A percentile compares a stretch with the other conserved stretches of the same genome.
Conservation (phyloP, 2,329 filamentous ascomycete species). For the Hymenoscyphus fraxineus region DNA sequence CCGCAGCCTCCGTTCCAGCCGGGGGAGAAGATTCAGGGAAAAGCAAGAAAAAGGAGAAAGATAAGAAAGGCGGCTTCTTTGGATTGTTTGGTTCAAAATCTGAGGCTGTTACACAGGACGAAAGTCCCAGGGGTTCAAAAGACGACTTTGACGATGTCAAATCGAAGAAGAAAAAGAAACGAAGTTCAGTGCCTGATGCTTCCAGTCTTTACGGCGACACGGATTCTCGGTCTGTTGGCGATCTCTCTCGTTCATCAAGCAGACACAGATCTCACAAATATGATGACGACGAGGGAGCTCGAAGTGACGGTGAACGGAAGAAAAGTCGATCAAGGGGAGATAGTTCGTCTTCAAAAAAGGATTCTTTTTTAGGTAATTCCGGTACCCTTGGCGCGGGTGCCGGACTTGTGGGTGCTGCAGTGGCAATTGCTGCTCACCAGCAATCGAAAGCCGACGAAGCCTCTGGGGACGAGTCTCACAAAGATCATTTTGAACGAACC, state of each 20-base stretch:
- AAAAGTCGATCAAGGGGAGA: conserved; percentile 29
- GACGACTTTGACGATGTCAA: conserved; percentile 31
- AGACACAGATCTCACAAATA: conserved; percentile 24
- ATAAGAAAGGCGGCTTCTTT: conserved; percentile 43
- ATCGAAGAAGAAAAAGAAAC: conserved; percentile 34
- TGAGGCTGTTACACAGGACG: conserved; percentile 28
- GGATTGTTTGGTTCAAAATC: conserved; percentile 38
- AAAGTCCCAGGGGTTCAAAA: conserved; percentile 25
- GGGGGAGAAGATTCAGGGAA: conserved; percentile 37
- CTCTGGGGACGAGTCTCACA: conserved; percentile 22
- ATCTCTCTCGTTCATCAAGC: conserved; percentile 27
- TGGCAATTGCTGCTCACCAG: conserved; percentile 35
- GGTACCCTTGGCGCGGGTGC: conserved; percentile 66
- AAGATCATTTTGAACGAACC: conserved; percentile 9
- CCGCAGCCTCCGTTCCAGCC: conserved; percentile 43
- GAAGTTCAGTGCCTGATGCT: conserved; percentile 29
- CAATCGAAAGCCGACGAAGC: conserved; percentile 35
- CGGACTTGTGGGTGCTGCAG: conserved; percentile 54
- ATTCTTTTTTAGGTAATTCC: conserved; percentile 72
- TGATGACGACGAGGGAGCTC: conserved; percentile 22
- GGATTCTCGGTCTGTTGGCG: conserved; percentile 25
- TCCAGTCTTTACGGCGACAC: conserved; percentile 27
- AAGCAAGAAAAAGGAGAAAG: conserved; percentile 38
- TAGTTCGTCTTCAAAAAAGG: conserved; percentile 35
- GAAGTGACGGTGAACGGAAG: conserved; percentile 29